A percentile compares a stretch with the other conserved stretches of the same genome.
These are phyloP conservation scores for Diplodia scrobiculata DNA, from an alignment of 2,329 filamentous ascomycete species.

Conservation along the genomic window DNA sequence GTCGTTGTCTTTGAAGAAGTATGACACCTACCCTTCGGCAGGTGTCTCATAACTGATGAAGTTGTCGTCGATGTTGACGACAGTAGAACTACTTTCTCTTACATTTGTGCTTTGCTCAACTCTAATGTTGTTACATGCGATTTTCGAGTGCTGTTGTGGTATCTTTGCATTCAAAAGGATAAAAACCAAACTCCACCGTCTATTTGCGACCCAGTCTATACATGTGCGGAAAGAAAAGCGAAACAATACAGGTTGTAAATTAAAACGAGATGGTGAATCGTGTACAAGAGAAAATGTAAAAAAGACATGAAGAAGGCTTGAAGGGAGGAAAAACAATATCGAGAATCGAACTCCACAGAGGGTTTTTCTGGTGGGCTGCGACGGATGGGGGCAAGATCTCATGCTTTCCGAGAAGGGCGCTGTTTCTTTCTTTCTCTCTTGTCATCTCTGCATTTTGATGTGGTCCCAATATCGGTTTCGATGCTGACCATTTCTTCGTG, in stretches of 20 bases:
- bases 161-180: slow-evolving; percentile 8
- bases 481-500: neutral
- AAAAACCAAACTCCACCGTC: neutral
- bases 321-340: neutral
- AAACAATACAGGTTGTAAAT: neutral
- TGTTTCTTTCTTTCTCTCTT: slow-evolving; percentile 16
- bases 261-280: neutral
- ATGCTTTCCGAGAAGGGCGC: neutral
- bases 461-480: neutral
- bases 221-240: neutral
- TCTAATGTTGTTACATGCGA: slow-evolving; percentile 11
- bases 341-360: neutral
- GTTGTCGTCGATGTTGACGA: neutral
- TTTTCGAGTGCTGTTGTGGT: slow-evolving; percentile 14
- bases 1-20: neutral
- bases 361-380: neutral
- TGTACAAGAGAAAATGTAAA: neutral
- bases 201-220: neutral
- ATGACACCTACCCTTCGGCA: neutral
- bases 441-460: neutral
- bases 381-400: neutral
- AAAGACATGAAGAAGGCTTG: neutral
- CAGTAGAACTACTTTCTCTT: neutral
- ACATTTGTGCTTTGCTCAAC: neutral
- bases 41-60: neutral